These are phyloP conservation scores for Craterostigma plantagineum DNA, from an alignment of 257 asterid species.

Conservation along the genomic window DNA sequence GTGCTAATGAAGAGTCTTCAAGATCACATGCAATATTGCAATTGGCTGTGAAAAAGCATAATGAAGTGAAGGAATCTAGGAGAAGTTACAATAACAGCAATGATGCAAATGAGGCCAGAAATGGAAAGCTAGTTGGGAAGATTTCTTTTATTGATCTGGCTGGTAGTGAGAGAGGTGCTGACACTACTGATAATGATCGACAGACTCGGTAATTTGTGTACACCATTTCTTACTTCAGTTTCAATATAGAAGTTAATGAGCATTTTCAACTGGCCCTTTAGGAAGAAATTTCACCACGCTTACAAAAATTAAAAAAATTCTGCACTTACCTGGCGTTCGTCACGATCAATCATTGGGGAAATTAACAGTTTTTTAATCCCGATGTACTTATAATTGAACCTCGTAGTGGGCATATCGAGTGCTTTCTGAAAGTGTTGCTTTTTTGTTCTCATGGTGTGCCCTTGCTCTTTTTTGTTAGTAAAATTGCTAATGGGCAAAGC, in stretches of 20 bases:
- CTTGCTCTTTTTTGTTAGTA: neutral
- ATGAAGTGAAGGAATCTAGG: conserved; percentile 68
- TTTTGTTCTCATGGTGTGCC: neutral
- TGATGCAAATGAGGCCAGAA: conserved; percentile 59
- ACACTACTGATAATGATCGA: conserved; percentile 93
- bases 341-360: no score
- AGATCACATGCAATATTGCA: conserved; percentile 95
- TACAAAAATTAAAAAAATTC: no score
- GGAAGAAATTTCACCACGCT: neutral
- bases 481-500: no score
- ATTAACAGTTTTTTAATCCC: no score
- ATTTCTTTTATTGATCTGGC: conserved; percentile 97
- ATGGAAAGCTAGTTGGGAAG: conserved; percentile 83
- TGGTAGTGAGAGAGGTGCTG: conserved; percentile 99
- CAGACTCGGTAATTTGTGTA: conserved; percentile 60
- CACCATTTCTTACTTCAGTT: conserved; percentile 2
- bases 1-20: conserved; percentile 99
- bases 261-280: neutral
- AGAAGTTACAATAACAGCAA: conserved; percentile 25
- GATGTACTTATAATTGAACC: no score
- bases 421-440: no score
- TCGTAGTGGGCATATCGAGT: no score
- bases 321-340: no score
- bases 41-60: conserved; percentile 78
- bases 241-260: neutral